These are phyloP conservation scores for Schizosaccharomyces cryophilus DNA, from an alignment of 805 yeast genomes.

Conservation along the genomic window DNA sequence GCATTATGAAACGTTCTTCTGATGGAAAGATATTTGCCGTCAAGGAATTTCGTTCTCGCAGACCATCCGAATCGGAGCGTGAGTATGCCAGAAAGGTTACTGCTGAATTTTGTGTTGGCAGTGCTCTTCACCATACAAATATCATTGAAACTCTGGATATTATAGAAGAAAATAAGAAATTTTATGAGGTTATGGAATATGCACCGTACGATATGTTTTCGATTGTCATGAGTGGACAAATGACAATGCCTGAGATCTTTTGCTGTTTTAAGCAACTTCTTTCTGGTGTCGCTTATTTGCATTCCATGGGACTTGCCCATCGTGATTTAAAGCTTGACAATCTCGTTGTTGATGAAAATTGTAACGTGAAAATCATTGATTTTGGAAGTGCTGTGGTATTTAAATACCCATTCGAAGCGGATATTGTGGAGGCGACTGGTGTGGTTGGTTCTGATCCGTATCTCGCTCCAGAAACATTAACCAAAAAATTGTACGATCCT, in stretches of 20 bases:
- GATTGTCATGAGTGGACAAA: constrained; percentile 67
- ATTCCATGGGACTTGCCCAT: constrained; percentile 67
- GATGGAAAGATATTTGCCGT: constrained; percentile 55
- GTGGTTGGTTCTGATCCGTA: constrained; percentile 92
- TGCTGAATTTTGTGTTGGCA: constrained; percentile 63
- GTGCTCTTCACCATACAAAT: constrained; percentile 52
- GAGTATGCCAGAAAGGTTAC: constrained; percentile 60
- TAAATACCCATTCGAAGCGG: constrained; percentile 34
- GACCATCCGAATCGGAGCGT: constrained; percentile 32
- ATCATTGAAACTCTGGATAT: constrained; percentile 62
- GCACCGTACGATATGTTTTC: constrained; percentile 82
- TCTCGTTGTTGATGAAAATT: constrained; percentile 56
- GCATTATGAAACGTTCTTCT: constrained; percentile 37
- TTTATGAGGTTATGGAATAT: constrained; percentile 73
- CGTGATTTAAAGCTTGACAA: constrained; percentile 82
- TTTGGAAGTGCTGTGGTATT: constrained; percentile 82
- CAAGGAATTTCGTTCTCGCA: constrained; percentile 54
- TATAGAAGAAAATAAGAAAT: constrained; percentile 37
- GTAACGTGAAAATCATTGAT: constrained; percentile 68
- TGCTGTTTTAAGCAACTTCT: constrained; percentile 70
- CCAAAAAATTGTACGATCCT: constrained; percentile 43
- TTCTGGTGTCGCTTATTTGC: constrained; percentile 53
- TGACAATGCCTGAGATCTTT: constrained; percentile 41
- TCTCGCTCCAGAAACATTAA: constrained; percentile 73
- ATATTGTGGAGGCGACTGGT: constrained; percentile 47